These are phyloP conservation scores for Saccharomyces hybrid DNA, from an alignment of 1,139 yeast genomes.

Conservation along the genomic window DNA sequence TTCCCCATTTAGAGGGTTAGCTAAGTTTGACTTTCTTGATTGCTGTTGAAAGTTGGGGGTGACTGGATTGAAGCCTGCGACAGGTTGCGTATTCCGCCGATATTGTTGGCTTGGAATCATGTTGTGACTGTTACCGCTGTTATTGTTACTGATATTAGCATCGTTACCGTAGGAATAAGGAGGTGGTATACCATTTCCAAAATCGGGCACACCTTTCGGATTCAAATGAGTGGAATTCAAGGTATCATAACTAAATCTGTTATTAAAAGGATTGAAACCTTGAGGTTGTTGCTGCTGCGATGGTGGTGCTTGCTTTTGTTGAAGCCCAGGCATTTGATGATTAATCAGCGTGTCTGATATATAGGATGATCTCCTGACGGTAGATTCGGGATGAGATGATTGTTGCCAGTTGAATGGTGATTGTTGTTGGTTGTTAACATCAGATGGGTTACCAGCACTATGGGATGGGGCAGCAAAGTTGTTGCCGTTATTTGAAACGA, in stretches of 20 bases:
- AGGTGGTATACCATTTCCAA: slow-evolving; percentile 6
- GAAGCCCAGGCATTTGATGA: slow-evolving; percentile 10
- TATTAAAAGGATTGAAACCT: slow-evolving; percentile 11
- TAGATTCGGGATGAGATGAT: slow-evolving; percentile 9
- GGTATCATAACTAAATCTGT: not conserved
- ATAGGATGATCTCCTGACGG: slow-evolving; percentile 29
- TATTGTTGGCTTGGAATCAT: slow-evolving; percentile 7
- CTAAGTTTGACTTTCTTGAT: slow-evolving; percentile 5
- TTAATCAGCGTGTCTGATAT: slow-evolving; percentile 29
- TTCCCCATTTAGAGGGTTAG: slow-evolving; percentile 3
- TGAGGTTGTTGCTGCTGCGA: slow-evolving; percentile 6
- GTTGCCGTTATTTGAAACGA: not conserved
- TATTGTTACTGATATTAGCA: slow-evolving; percentile 3
- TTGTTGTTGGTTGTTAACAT: not conserved
- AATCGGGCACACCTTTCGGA: not conserved
- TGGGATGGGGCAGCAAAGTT: not conserved
- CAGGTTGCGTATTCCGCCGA: slow-evolving; percentile 13
- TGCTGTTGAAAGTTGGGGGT: slow-evolving; percentile 6
- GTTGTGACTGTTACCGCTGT: slow-evolving; percentile 4
- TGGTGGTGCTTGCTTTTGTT: slow-evolving; percentile 3
- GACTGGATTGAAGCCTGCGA: slow-evolving; percentile 6
- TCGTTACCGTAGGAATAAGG: slow-evolving; percentile 8
- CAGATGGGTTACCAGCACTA: not conserved
- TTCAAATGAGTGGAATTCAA: not conserved
- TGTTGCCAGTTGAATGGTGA: not conserved